phyloP scores from a whole-genome alignment of 768 basidiomycete genomes.

The Bullera alba region DNA sequence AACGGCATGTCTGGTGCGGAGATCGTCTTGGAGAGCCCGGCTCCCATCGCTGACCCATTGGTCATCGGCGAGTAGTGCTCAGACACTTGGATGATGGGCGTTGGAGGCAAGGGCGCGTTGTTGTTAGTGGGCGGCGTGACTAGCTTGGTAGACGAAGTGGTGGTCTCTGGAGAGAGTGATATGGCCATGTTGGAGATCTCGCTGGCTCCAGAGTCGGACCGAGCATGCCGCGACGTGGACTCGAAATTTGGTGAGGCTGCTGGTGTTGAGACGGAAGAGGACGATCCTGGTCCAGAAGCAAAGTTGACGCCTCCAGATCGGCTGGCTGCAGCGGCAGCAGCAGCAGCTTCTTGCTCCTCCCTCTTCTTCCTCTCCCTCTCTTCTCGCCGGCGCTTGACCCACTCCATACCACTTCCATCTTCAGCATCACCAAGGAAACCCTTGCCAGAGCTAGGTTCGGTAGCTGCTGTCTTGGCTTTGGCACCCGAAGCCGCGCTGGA shows the following conservation, averaged over 20 bases:
- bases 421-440: constrained; percentile 55
- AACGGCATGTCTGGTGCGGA: neutral
- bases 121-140: constrained; percentile 19
- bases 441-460: constrained; percentile 5
- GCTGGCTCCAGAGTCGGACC: neutral
- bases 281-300: neutral
- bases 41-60: neutral
- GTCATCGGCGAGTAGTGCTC: constrained; percentile 10
- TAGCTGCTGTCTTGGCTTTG: neutral
- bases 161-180: neutral
- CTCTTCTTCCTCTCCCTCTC: constrained; percentile 52
- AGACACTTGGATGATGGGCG: constrained; percentile 29
- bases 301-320: neutral
- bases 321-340: constrained; percentile 46
- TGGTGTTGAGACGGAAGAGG: no score
- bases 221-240: no score
- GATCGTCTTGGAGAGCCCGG: neutral
- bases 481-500: no score
- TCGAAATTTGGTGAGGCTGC: no score
- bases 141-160: constrained; percentile 3
- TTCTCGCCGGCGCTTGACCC: constrained; percentile 64
- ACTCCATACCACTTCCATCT: constrained; percentile 80
- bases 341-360: constrained; percentile 49
- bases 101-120: constrained; percentile 18
- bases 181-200: neutral